Evolutionary conservation across 2,329 filamentous ascomycete species (phyloP).

Genomic region (Dactylellina drechsleri): DNA sequence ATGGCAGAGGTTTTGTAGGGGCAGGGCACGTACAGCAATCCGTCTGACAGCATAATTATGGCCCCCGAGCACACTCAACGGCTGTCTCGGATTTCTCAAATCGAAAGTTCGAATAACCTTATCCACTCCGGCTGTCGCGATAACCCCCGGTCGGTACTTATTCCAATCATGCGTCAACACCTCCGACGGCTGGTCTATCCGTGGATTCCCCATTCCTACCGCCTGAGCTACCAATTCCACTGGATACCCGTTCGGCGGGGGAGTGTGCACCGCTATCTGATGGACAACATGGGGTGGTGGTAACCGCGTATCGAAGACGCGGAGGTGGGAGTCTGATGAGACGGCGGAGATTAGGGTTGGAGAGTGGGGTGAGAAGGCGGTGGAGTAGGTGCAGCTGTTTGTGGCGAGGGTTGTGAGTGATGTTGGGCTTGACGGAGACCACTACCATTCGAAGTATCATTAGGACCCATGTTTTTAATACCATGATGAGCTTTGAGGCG

Average conservation of each 20-base stretch:
- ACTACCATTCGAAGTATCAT: constrained; percentile 64
- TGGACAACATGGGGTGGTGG: constrained; percentile 82
- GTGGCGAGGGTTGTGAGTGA: constrained; percentile 88
- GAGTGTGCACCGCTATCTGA: constrained; percentile 83
- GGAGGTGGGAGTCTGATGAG: constrained; percentile 85
- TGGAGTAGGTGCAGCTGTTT: constrained; percentile 92
- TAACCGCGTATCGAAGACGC: constrained; percentile 90
- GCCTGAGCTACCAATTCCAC: constrained; percentile 57
- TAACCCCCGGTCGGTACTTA: constrained; percentile 86
- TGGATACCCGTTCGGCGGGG: constrained; percentile 63
- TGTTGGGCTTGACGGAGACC: constrained; percentile 79
- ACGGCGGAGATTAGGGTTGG: constrained; percentile 87
- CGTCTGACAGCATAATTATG: constrained; percentile 91
- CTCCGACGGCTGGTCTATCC: constrained; percentile 71
- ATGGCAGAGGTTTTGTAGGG: neutral
- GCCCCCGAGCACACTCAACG: constrained; percentile 78
- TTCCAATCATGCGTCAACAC: constrained; percentile 98
- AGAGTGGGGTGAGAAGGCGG: constrained; percentile 88
- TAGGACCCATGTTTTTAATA: neutral
- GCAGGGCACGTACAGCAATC: constrained; percentile 65
- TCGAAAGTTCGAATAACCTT: constrained; percentile 88
- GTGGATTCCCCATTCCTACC: constrained; percentile 60
- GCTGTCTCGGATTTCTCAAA: constrained; percentile 79
- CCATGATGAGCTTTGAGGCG: neutral
- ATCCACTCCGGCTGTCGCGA: constrained; percentile 92